Evolutionary conservation across 164 flowering plant genomes (phyloP), one percentile per base, ranked within the genome.

Genomic region (Brasenia schreberi): DNA sequence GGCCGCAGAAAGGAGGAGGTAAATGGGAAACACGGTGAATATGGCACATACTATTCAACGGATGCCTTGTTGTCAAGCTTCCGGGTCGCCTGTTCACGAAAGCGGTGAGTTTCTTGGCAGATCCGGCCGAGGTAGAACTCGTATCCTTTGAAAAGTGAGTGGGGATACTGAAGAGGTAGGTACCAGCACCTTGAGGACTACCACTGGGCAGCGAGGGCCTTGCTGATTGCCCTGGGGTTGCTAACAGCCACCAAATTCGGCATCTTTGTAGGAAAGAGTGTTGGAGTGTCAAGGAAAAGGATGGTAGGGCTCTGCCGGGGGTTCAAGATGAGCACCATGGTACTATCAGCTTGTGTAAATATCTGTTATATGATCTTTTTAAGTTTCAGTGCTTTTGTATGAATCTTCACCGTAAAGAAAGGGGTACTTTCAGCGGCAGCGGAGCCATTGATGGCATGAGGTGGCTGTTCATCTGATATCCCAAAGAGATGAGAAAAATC

Each of bases 101-200:
- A 49, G 76, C 75, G 60, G 62, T 19, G 27, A 66, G 73, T 61
- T 82, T 75, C 73, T 70, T 88, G 74, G 98, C 94, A 1, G 98
- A 93, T 70, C 97, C 98, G 61, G 87, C 90, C 66, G 96, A 93
- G 78, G 96, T 90, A 10, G 97, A 90, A 75, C 68, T 73, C 27
- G 94, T 90, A 39, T 78, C 82, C 18, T 92, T 92, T 68, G 45
- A 62, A 33, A 81, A 77, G 12, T 85, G 84, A 68, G 77, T 71
- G 17, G 85, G 86, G 27, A 33, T 85, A 59, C 83, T 83, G 45
- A 83, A 84, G 72, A 92, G 88, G 69, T 93, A 92, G 88, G 69
- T 93, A 89, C 75, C 88, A 87, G 71, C 98, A 88, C 75, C 81
- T 93, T 42, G 98, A 90, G 82, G 96, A 90, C 78, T 84, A 85